Conservation (phyloP, 495 filamentous ascomycete genomes). For the Aspergillus taichungensis region DNA sequence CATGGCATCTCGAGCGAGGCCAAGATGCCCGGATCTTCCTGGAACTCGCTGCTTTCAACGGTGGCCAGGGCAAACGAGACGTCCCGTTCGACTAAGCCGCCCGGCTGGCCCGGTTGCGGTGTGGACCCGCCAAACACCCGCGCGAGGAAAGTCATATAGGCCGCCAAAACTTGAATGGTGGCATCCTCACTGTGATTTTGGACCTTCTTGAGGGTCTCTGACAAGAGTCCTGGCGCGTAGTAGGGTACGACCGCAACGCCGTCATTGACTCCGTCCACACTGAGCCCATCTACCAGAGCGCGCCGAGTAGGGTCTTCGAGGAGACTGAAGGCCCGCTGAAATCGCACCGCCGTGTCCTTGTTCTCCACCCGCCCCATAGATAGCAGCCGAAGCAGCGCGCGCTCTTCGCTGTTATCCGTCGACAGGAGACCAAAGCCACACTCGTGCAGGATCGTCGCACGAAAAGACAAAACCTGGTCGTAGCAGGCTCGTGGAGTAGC, state of each 20-base stretch:
- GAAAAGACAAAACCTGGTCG: constrained; percentile 11
- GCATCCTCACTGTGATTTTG: neutral
- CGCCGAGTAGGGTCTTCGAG: neutral
- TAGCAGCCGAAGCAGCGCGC: constrained; percentile 18
- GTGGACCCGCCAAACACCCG: constrained; percentile 7
- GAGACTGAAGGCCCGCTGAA: constrained; percentile 5
- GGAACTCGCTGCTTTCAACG: constrained; percentile 8
- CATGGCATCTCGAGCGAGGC: too few relatives aligned
- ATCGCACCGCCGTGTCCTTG: constrained; percentile 6
- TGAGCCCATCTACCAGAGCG: constrained; percentile 12
- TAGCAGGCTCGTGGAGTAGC: constrained; percentile 16
- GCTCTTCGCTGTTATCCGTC: neutral
- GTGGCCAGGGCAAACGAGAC: constrained; percentile 8
- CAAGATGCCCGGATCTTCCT: constrained; percentile 8
- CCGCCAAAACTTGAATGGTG: neutral
- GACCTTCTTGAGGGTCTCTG: constrained; percentile 2
- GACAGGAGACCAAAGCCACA: constrained; percentile 1
- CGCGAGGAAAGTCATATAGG: constrained; percentile 16
- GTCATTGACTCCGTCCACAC: constrained; percentile 16
- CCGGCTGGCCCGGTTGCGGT: constrained; percentile 1
- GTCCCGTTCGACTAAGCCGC: constrained; percentile 9
- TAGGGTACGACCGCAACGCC: constrained; percentile 16
- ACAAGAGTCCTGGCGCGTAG: constrained; percentile 16
- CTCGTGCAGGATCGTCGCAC: neutral
- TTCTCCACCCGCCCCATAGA: constrained; percentile 16